Evolutionary conservation across 192 early-diverging fungal species (phyloP), one percentile per base, ranked within the genome.

Genomic region (Umbelopsis isabellina): DNA sequence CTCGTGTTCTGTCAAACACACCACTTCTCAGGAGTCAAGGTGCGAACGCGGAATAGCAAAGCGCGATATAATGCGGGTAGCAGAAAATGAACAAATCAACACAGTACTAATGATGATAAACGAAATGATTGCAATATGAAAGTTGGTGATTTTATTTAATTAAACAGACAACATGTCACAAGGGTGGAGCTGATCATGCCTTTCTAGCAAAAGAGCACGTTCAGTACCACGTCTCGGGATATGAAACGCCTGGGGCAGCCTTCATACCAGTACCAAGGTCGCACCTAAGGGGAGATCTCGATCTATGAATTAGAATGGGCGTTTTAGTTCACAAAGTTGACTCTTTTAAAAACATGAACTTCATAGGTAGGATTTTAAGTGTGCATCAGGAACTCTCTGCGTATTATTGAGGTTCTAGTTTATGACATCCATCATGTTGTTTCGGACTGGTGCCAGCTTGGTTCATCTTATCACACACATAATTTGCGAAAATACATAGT

Each of bases 391-490:
- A 65, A 72, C 44, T 13, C 37, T 65, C 47, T 21, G 64, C 64
- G 64, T 72, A 66, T 61, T 61, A 66, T 66, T 72, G 71, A 48
- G 47, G 37, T 58, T 48, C 58, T 41, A 33, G 46, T 49, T 72
- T 51, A 52, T 49, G 71, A 30, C 66, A 66, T 65, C 64, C 71
- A 65, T 72, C 71, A 72, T 72, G 49, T 45, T 6, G 18, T 49
- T 72, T 70, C 71, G 71, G 71, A 72, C 71, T 72, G 71, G 71
- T 72, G 71, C 71, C 71, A 72, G 71, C 71, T 49, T 51, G 27
- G 41, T 66, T 50, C 71, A 72, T 72, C 71, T 51, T 68, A 30
- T 37, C 25, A 49, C 48, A 68, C 23, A n/a, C 0, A 23, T 44
- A 30, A 20, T 65, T 37, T 35, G 30, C 8, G 47, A 53, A 35